A percentile compares a stretch with the other conserved stretches of the same genome.
Conservation (phyloP, 306 rosid species). For the Rosa rugosa region DNA sequence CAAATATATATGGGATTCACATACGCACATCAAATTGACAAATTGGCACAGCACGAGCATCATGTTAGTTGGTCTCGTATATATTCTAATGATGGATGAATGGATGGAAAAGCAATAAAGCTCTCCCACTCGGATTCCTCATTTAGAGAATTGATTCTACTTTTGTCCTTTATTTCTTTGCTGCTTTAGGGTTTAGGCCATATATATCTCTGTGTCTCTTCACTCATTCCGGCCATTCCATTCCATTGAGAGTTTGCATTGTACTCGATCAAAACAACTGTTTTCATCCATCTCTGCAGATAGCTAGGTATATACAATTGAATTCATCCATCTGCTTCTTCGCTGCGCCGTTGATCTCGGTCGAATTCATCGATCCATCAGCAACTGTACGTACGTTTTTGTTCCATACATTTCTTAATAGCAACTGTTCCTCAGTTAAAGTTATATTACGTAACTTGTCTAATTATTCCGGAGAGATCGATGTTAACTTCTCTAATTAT, state of each 20-base stretch:
- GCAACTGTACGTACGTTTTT: not conserved
- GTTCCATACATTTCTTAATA: not conserved
- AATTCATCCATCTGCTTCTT: not conserved
- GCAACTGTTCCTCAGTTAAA: no score
- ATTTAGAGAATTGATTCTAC: not conserved
- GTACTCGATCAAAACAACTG: no score
- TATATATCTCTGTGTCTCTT: not conserved
- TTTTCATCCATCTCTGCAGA: not conserved
- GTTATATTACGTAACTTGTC: no score
- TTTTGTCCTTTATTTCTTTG: not conserved
- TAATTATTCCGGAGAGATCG: not conserved
- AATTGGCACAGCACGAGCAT: not conserved
- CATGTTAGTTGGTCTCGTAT: not conserved
- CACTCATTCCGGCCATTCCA: not conserved
- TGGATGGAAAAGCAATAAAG: not conserved
- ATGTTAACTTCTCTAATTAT: not conserved
- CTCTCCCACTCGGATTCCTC: not conserved
- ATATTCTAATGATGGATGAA: not conserved
- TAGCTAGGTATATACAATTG: no score
- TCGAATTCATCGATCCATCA: not conserved
- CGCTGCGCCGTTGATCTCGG: not conserved
- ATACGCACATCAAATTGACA: no score
- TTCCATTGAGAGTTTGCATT: not conserved
- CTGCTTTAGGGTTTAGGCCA: not conserved
- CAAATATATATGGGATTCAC: no score